Evolutionary conservation across 106 monocot genomes (phyloP).

Genomic region (Amphibolis antarctica): DNA sequence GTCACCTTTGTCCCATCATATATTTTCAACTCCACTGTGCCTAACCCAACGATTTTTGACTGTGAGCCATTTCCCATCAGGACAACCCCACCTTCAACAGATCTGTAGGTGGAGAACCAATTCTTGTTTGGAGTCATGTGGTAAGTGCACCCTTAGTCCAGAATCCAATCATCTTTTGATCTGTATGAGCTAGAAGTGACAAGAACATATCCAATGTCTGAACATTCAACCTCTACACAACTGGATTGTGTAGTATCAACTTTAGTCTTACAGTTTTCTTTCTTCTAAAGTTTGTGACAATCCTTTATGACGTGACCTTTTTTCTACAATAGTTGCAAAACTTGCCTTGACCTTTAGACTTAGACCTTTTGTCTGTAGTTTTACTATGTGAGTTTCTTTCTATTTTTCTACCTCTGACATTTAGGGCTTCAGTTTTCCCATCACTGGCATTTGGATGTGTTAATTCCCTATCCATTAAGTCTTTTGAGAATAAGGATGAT

Average conservation of each 20-base stretch:
- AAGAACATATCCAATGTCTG: not conserved
- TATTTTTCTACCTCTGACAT: not conserved
- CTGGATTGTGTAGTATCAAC: not conserved
- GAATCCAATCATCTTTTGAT: constrained; percentile 9
- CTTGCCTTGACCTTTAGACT: not conserved
- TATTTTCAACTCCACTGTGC: constrained; percentile 1
- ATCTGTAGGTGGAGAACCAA: constrained; percentile 4
- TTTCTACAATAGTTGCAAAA: not conserved
- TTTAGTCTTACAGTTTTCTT: not conserved
- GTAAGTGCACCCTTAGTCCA: constrained; percentile 2
- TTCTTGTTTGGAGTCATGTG: constrained; percentile 7
- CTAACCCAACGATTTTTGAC: constrained; percentile 1
- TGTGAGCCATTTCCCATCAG: constrained; percentile 6
- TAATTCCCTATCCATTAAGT: not conserved
- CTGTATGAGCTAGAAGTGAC: not conserved
- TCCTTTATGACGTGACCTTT: not conserved
- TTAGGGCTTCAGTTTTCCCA: too few species aligned
- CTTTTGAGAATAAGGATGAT: not conserved
- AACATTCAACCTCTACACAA: not conserved
- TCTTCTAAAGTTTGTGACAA: not conserved
- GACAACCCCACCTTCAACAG: constrained; percentile 4
- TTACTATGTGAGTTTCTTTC: not conserved
- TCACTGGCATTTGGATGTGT: not conserved
- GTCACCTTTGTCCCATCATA: constrained; percentile 6
- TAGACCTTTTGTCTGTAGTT: not conserved